phyloP scores from a whole-genome alignment of 352 stramenopile genomes.

The Globisporangium paroecandrum region DNA sequence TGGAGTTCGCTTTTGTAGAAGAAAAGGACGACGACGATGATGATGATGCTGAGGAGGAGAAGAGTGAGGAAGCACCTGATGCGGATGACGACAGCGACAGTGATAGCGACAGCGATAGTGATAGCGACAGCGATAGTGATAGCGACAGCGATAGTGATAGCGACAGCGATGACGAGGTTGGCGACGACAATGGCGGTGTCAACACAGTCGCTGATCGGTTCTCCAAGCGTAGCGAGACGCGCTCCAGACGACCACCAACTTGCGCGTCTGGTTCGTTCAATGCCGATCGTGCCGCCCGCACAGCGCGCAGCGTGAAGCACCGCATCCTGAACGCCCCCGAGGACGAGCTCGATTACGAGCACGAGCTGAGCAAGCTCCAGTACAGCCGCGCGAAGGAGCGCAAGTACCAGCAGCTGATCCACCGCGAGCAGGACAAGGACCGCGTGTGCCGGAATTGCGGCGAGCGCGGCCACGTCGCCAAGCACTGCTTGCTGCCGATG shows the following conservation, averaged over 20 bases:
- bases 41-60: conserved; percentile 9
- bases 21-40: conserved; percentile 19
- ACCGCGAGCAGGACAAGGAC: conserved; percentile 52
- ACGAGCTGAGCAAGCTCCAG: conserved; percentile 53
- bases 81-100: conserved; percentile 13
- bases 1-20: conserved; percentile 12
- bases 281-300: conserved; percentile 4
- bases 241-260: neutral
- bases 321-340: conserved; percentile 22
- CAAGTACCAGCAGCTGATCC: conserved; percentile 62
- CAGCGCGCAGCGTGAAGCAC: conserved; percentile 18
- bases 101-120: conserved; percentile 12
- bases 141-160: conserved; percentile 10
- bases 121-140: conserved; percentile 5
- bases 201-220: neutral
- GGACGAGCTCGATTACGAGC: conserved; percentile 70
- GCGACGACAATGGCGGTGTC: neutral
- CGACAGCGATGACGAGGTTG: conserved; percentile 16
- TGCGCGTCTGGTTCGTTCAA: conserved; percentile 5
- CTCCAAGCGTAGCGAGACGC: neutral
- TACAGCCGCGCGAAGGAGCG: conserved; percentile 39
- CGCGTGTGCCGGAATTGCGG: conserved; percentile 76
- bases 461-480: conserved; percentile 58
- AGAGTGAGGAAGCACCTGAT: conserved; percentile 11
- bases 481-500: conserved; percentile 65